Percentiles rank a stretch among this genome's conserved stretches.
phyloP scores from a whole-genome alignment of 768 basidiomycete genomes.

The Agrocybe pediades region DNA sequence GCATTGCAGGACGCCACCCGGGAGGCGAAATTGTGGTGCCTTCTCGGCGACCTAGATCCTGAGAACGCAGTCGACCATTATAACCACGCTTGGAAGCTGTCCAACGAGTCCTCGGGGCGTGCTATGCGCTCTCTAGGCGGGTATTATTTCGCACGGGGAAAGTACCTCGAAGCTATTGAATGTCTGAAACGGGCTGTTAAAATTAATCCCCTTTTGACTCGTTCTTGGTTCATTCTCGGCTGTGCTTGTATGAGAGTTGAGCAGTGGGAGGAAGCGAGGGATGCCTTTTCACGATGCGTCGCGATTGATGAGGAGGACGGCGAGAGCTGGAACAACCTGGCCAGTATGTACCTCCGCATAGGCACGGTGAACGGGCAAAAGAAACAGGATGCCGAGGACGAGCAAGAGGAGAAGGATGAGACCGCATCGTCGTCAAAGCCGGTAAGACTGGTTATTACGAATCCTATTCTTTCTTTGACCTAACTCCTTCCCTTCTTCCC shows the following conservation, averaged over 20 bases:
- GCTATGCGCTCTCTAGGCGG: constrained; percentile 93
- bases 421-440: constrained; percentile 19
- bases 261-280: constrained; percentile 81
- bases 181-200: constrained; percentile 75
- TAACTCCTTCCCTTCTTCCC: neutral
- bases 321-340: constrained; percentile 98
- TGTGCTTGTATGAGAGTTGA: constrained; percentile 85
- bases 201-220: constrained; percentile 86
- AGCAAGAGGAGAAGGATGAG: constrained; percentile 26
- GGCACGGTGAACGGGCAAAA: constrained; percentile 48
- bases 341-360: constrained; percentile 89
- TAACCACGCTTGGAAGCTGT: constrained; percentile 81
- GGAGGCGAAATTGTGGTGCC: constrained; percentile 92
- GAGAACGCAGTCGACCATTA: constrained; percentile 74
- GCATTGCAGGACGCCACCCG: constrained; percentile 60
- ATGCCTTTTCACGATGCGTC: constrained; percentile 86
- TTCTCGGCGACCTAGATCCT: constrained; percentile 90
- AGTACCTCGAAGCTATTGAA: constrained; percentile 61
- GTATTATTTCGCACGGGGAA: constrained; percentile 68
- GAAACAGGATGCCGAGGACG: constrained; percentile 12
- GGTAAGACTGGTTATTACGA: constrained; percentile 17
- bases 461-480: neutral
- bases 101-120: constrained; percentile 77
- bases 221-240: constrained; percentile 97
- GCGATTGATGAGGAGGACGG: constrained; percentile 93